A percentile compares a stretch with the other conserved stretches of the same genome.
phyloP scores from a whole-genome alignment of 345 rosid genomes.

The Salix brachista region DNA sequence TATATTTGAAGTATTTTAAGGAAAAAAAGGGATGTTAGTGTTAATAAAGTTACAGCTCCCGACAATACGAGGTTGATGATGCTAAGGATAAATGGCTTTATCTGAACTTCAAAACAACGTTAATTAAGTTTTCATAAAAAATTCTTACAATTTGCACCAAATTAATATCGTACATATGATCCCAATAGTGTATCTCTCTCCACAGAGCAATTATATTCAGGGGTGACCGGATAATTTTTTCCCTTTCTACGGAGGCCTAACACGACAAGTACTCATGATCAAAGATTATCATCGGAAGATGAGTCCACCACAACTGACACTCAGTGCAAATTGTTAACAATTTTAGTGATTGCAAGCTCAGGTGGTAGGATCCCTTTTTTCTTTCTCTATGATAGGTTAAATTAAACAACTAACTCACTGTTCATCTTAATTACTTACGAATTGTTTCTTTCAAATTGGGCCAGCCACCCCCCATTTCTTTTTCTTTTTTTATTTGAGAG shows the following conservation, averaged over 20 bases:
- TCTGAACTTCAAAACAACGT: no score
- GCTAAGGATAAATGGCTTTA: no score
- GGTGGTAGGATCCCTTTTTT: conserved; percentile 5
- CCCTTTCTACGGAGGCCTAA: background rate
- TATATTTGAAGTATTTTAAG: no score
- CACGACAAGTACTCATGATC: background rate
- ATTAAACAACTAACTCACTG: background rate
- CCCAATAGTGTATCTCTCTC: background rate
- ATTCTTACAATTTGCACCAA: background rate
- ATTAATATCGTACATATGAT: no score
- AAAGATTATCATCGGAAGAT: no score
- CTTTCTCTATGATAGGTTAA: background rate
- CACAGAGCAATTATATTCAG: background rate
- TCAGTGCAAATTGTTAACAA: background rate
- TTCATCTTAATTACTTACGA: conserved; percentile 5
- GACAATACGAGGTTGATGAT: no score
- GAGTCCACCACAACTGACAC: conserved; percentile 1
- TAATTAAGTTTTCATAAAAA: no score
- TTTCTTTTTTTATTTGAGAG: no score
- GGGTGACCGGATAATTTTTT: background rate
- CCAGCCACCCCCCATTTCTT: background rate
- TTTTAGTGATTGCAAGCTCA: conserved; percentile 2
- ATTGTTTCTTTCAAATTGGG: conserved; percentile 15
- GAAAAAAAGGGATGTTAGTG: no score
- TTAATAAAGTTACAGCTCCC: no score